Percentiles rank a stretch among this genome's conserved stretches.
Evolutionary conservation across 352 stramenopile species (phyloP).

Genomic region (Phytophthora sansomeana): DNA sequence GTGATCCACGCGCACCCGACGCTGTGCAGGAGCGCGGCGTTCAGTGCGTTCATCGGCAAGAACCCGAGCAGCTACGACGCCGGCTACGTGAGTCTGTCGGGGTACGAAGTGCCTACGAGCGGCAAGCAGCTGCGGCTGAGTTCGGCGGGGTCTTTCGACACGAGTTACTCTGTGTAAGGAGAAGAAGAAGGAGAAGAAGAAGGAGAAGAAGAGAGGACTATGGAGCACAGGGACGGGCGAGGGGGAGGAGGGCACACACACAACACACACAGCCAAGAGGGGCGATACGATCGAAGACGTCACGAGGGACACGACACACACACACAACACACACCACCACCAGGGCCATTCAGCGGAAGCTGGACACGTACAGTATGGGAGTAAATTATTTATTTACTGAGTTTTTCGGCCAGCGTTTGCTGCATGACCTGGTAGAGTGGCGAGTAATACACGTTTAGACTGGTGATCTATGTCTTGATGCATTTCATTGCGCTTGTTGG

Average conservation of each 20-base stretch:
- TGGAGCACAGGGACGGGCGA: conserved; percentile 8
- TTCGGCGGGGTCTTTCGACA: conserved; percentile 29
- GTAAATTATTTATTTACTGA: conserved; percentile 61
- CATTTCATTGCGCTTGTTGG: conserved; percentile 6
- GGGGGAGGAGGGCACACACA: conserved; percentile 7
- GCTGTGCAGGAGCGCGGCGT: conserved; percentile 49
- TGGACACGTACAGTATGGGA: conserved; percentile 43
- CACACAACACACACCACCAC: conserved; percentile 36
- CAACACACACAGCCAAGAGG: conserved; percentile 3
- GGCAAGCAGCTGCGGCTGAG: conserved; percentile 42
- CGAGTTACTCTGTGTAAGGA: conserved; percentile 34
- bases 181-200: conserved; percentile 7
- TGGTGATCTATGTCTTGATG: conserved; percentile 8
- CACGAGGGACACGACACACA: conserved; percentile 28
- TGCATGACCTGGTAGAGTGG: conserved; percentile 25
- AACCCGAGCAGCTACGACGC: conserved; percentile 71
- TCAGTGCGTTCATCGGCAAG: conserved; percentile 74
- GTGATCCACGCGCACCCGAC: conserved; percentile 64
- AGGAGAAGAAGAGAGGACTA: too few relatives aligned
- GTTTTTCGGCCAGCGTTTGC: conserved; percentile 28
- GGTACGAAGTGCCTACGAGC: conserved; percentile 67
- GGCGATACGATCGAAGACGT: conserved; percentile 33
- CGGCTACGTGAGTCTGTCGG: conserved; percentile 76
- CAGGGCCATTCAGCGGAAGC: background rate
- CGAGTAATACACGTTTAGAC: background rate